Percentiles rank a stretch among this genome's conserved stretches.
Evolutionary conservation across 768 basidiomycete genomes (phyloP).

Genomic region (Serendipita sp.): DNA sequence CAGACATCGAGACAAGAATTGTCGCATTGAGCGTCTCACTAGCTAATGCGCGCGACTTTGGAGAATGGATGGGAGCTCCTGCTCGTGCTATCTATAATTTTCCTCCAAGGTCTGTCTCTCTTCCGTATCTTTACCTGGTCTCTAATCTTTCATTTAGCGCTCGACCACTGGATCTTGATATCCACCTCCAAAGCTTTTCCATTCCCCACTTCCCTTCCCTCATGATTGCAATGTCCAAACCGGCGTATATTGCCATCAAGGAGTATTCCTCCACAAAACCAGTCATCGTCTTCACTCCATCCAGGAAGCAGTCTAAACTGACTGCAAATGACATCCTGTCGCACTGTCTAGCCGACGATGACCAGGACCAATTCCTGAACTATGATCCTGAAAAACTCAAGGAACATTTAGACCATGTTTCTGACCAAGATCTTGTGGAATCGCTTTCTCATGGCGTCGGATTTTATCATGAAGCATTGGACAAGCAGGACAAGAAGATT

Average conservation of each 20-base stretch:
- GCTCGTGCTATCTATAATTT: conserved; percentile 97
- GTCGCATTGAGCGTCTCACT: conserved; percentile 91
- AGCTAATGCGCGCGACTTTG: conserved; percentile 87
- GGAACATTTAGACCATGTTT: conserved; percentile 74
- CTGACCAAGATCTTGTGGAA: conserved; percentile 58
- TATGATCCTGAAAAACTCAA: conserved; percentile 67
- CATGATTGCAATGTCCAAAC: conserved; percentile 99
- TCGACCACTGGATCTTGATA: conserved; percentile 93
- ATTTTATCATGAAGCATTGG: conserved; percentile 87
- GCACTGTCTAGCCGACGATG: conserved; percentile 76
- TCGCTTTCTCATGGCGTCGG: conserved; percentile 80
- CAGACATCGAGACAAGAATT: conserved; percentile 80
- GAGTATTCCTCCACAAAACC: conserved; percentile 78
- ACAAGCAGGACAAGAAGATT: conserved; percentile 83
- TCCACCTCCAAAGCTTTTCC: conserved; percentile 88
- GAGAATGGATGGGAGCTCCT: conserved; percentile 94
- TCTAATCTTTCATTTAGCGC: conserved; percentile 33
- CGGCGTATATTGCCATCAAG: conserved; percentile 80
- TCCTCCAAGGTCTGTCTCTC: conserved; percentile 51
- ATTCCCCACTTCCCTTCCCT: conserved; percentile 97
- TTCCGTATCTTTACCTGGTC: neutral
- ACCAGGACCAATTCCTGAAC: conserved; percentile 76
- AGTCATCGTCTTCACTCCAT: conserved; percentile 83
- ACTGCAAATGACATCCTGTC: conserved; percentile 83
- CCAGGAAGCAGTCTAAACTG: conserved; percentile 81